Conservation (phyloP, 192 early-diverging fungal genomes). For the Entophlyctis luteolus region DNA sequence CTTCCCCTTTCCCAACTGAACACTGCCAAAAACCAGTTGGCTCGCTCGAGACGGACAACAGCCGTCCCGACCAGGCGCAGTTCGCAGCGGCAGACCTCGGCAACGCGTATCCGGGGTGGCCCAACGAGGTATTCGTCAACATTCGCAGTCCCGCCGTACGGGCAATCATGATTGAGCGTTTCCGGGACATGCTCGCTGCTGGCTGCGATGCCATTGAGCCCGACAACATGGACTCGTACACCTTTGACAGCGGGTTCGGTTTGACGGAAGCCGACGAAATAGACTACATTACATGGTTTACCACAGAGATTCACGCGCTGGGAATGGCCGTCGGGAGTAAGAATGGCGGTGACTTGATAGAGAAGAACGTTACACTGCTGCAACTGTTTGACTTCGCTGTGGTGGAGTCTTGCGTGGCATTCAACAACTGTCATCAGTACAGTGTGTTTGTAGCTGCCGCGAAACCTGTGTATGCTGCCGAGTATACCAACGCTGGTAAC, state of each 20-base stretch:
- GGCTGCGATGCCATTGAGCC: constrained; percentile 29
- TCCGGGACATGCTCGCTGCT: constrained; percentile 1
- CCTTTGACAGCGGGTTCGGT: background rate
- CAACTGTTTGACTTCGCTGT: constrained; percentile 7
- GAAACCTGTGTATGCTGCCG: constrained; percentile 23
- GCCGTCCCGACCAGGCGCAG: background rate
- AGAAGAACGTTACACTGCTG: background rate
- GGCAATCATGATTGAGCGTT: constrained; percentile 1
- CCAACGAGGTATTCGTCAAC: constrained; percentile 18
- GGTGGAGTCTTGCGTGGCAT: background rate
- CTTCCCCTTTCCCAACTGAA: background rate
- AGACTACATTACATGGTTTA: constrained; percentile 1
- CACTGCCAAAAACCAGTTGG: background rate
- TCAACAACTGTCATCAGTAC: constrained; percentile 4
- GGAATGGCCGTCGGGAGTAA: constrained; percentile 17
- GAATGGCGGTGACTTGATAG: background rate
- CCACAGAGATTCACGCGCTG: background rate
- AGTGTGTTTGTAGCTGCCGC: background rate
- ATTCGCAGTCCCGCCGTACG: background rate
- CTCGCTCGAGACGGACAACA: background rate
- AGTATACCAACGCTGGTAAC: constrained; percentile 2
- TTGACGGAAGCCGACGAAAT: constrained; percentile 4
- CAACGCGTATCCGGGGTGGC: constrained; percentile 18
- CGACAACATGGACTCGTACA: constrained; percentile 27
- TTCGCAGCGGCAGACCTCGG: constrained; percentile 10